Base-by-base conservation (phyloP, 257 asterid species). In the Henckelia pumila region DNA sequence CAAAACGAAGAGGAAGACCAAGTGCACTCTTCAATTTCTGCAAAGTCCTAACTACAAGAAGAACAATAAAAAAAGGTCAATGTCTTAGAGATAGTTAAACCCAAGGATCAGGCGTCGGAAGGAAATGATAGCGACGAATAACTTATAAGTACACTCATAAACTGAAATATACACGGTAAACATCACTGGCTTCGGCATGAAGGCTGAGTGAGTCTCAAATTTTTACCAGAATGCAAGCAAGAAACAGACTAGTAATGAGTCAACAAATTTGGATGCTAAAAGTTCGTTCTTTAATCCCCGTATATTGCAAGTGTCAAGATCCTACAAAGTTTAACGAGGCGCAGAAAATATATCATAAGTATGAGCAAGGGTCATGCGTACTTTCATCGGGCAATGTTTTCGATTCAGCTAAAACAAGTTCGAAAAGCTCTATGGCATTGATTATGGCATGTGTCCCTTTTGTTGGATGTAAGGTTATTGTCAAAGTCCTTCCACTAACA, bases 1-100 rank as follows among this genome's bases (percentile, higher is more conserved):
- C 98, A 35, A 94, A 79, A 49, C 96, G 96, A 70, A 86, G 95
- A 64, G 98, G 99, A 84, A 94, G 99, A 66, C 95, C 96, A 29
- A 91, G 96, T 37, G 92, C 73, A 32, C 61, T 69, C 86, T 87
- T 94, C 83, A 94, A 74, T 19, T 74, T 78, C 71, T 86, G 96
- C 86, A 94, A 82, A 29, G 91, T 96, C 70, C 63, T 80, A 75
- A 94, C 99, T 91, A 76, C 72, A 75, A 67, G 11, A 70, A 69
- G 21, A 35, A 32, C n/a, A n/a, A n/a, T n/a, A n/a, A n/a, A n/a
- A n/a, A 26, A 71, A 68, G 16, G 44, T 30, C 63, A 59, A 67
- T 30, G 67, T 35, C 22, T 49, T 55, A n/a, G 20, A 13, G 28
- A 63, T 44, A 23, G 70, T 61, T 26, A 13, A 59, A 67, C 19